Conservation (phyloP, 768 basidiomycete genomes). For the Leccinellum albellum region DNA sequence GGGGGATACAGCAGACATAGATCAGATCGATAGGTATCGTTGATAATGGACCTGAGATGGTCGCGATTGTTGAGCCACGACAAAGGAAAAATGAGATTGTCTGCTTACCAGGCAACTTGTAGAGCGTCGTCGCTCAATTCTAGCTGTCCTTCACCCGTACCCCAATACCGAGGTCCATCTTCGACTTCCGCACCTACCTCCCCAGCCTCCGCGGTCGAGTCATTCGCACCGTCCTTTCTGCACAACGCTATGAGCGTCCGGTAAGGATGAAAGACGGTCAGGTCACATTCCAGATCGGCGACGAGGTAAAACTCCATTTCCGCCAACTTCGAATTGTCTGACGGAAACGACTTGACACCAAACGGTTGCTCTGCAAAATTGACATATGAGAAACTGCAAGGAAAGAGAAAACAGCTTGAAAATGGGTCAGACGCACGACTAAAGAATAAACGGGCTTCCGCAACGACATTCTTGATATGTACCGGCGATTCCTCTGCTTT, state of each 20-base stretch:
- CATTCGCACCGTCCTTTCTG: slow-evolving; percentile 47
- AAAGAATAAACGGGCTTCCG: slow-evolving; percentile 78
- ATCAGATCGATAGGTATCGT: slow-evolving; percentile 93
- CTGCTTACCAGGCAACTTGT: slow-evolving; percentile 83
- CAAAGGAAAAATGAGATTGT: not conserved
- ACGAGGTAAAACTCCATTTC: slow-evolving; percentile 99
- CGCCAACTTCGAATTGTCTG: slow-evolving; percentile 87
- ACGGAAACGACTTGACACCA: slow-evolving; percentile 73
- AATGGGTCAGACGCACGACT: slow-evolving; percentile 46
- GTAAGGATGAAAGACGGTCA: slow-evolving; percentile 93
- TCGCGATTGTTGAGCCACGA: not conserved
- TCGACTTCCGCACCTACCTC: slow-evolving; percentile 52
- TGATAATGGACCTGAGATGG: slow-evolving; percentile 85
- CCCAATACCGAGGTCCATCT: slow-evolving; percentile 69
- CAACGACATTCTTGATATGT: slow-evolving; percentile 88
- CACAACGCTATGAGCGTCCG: slow-evolving; percentile 79
- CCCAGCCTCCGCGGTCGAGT: slow-evolving; percentile 50
- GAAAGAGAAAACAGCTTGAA: not conserved
- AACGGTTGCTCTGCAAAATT: slow-evolving; percentile 55
- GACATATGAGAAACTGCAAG: not conserved
- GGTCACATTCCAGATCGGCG: slow-evolving; percentile 92
- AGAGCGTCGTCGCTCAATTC: slow-evolving; percentile 73
- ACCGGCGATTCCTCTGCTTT: slow-evolving; percentile 96
- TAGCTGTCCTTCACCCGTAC: slow-evolving; percentile 73
- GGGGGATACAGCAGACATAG: slow-evolving; percentile 94